A percentile compares a stretch with the other conserved stretches of the same genome.
These are phyloP conservation scores for Quercus wislizeni DNA, from an alignment of 306 rosid species.

Conservation along the genomic window DNA sequence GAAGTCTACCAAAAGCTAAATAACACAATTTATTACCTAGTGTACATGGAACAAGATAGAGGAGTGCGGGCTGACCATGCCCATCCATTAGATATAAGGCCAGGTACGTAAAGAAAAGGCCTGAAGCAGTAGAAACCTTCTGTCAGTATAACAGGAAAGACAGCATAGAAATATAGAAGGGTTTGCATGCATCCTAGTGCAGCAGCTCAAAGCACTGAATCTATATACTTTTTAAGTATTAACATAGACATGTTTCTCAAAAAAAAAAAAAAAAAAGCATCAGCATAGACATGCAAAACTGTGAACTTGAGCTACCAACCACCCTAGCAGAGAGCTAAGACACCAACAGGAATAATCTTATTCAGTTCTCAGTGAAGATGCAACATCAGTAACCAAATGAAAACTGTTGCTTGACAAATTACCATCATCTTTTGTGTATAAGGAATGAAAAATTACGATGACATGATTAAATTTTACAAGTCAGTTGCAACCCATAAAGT, in stretches of 20 bases:
- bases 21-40: slow-evolving; percentile 52
- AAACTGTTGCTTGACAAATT: background rate
- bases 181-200: slow-evolving; percentile 3
- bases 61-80: slow-evolving; percentile 97
- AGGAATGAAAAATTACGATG: background rate
- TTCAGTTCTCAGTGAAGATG: background rate
- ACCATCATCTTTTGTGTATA: background rate
- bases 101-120: slow-evolving; percentile 65
- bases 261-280: background rate
- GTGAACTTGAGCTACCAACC: background rate
- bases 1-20: background rate
- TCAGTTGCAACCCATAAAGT: background rate
- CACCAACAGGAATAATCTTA: background rate
- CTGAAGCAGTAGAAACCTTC: slow-evolving; percentile 37
- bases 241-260: background rate
- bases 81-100: slow-evolving; percentile 84
- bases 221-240: background rate
- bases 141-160: slow-evolving; percentile 12
- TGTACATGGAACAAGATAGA: slow-evolving; percentile 95
- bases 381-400: background rate
- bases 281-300: background rate
- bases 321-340: background rate
- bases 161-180: slow-evolving; percentile 11
- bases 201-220: background rate
- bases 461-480: background rate